Evolutionary conservation across 192 early-diverging fungal genomes (phyloP).

Genomic region (Entomortierella chlamydospora): DNA sequence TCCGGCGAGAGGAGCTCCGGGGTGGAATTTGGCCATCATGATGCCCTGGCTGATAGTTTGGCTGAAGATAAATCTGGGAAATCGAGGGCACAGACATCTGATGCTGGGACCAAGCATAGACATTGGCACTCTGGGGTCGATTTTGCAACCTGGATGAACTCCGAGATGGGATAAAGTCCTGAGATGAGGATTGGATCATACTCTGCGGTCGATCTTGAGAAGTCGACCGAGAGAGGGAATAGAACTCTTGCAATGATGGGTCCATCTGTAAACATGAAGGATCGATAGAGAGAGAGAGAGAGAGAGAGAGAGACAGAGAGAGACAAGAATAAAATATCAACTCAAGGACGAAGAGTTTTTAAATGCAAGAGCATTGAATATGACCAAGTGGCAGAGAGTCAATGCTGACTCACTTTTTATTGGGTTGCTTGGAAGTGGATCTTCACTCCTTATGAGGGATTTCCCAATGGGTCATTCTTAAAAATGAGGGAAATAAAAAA

Average conservation of each 20-base stretch:
- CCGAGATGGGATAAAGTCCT: neutral
- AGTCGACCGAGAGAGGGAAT: conserved; percentile 46
- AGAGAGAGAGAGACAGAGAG: neutral
- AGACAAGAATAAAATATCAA: too few species aligned
- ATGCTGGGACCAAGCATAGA: conserved; percentile 32
- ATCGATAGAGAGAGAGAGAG: neutral
- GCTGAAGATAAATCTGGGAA: conserved; percentile 24
- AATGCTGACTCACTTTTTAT: too few species aligned
- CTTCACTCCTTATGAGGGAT: neutral
- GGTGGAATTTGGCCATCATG: neutral
- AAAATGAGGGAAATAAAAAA: too few species aligned
- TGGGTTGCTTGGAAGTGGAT: neutral
- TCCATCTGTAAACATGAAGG: conserved; percentile 15
- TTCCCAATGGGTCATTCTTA: too few species aligned
- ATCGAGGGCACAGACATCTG: conserved; percentile 37
- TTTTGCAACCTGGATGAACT: conserved; percentile 10
- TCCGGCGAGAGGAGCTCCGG: neutral
- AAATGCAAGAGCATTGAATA: neutral
- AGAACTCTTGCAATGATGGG: conserved; percentile 44
- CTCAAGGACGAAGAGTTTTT: too few species aligned
- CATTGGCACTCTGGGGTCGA: conserved; percentile 10
- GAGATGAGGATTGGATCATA: conserved; percentile 11
- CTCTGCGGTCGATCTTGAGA: conserved; percentile 30
- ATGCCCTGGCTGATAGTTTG: neutral
- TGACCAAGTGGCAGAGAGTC: neutral